phyloP scores from a whole-genome alignment of 2,329 filamentous ascomycete genomes.

The Tolypocladium cylindrosporum region DNA sequence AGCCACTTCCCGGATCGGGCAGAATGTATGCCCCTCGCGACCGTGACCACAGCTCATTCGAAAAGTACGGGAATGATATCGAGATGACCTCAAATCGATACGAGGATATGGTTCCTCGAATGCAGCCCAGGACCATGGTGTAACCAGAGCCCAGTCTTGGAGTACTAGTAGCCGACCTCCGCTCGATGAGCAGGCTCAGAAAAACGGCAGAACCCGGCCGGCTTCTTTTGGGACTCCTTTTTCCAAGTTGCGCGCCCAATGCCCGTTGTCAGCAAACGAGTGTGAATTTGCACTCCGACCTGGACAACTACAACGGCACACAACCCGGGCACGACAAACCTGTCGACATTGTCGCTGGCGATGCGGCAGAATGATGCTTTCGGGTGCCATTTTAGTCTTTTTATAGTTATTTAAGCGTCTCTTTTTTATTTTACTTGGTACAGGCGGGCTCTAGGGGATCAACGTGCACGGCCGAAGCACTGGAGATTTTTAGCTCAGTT shows the following conservation, averaged over 20 bases:
- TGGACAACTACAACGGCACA: neutral
- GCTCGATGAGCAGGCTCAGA: neutral
- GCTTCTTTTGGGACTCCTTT: neutral
- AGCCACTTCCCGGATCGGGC: slow-evolving; percentile 38
- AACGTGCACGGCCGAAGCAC: neutral
- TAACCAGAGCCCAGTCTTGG: slow-evolving; percentile 9
- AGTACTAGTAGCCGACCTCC: neutral
- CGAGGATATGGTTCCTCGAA: slow-evolving; percentile 46
- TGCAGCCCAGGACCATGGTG: slow-evolving; percentile 35
- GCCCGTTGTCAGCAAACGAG: neutral
- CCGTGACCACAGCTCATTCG: slow-evolving; percentile 24
- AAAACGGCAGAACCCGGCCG: neutral
- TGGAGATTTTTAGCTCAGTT: slow-evolving; percentile 9
- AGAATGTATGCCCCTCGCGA: slow-evolving; percentile 20
- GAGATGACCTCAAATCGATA: slow-evolving; percentile 44
- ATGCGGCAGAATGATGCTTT: neutral
- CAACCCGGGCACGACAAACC: neutral
- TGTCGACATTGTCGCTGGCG: neutral
- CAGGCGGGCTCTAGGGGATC: neutral
- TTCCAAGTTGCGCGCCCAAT: neutral
- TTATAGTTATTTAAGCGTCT: neutral
- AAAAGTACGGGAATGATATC: slow-evolving; percentile 31
- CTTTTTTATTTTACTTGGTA: neutral
- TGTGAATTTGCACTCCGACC: no score
- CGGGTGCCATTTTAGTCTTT: neutral